Base-by-base conservation (phyloP, 2,329 filamentous ascomycete genomes). In the Monosporascus sp. region DNA sequence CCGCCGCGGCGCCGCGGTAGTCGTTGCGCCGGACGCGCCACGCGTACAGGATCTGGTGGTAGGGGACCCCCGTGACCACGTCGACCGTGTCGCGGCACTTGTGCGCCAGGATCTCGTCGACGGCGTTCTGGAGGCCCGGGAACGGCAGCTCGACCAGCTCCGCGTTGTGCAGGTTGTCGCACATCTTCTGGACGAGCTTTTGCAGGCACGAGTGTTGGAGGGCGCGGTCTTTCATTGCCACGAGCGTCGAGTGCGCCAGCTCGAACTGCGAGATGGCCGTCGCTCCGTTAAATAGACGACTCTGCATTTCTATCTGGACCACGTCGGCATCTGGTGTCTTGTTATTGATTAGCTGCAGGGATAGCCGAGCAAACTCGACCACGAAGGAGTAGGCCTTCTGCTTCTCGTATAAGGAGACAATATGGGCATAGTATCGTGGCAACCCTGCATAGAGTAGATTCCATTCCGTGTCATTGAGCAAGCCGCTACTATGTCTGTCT, bases 1-100 rank as follows among this genome's bases (percentile, higher is more conserved):
- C 75, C 2, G 82, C 78, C 3, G 85, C 84, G 1, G 82, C 85
- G 49, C 93, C 94, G 45, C 93, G 89, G 77, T 91, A 96, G 72
- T 97, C 89, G 64, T 85, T 84, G 60, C 87, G 87, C 57, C 85
- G 85, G 60, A 96, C 87, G 50, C 94, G 85, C 84, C 93, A 97
- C 3, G 92, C 86, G 69, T 97, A 96, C 48, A 97, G 82, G 53
- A 97, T 87, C 63, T 93, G 89, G 66, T 94, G 89, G 66, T 92
- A 96, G 3, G 90, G 88, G 1, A 85, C 80, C 9, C 82, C 83
- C 40, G 73, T 75, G 53, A 75, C 77, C 38, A 90, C 80, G 52
- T 90, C 87, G 44, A 83, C 75, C 37, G 86, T 84, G 52, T 82
- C 81, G 58, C 82, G 82, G 67, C 89, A 91, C 62, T 89, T 83